A percentile compares a stretch with the other conserved stretches of the same genome.
Conservation (phyloP, 352 stramenopile genomes). For the Globisporangium yorkense region DNA sequence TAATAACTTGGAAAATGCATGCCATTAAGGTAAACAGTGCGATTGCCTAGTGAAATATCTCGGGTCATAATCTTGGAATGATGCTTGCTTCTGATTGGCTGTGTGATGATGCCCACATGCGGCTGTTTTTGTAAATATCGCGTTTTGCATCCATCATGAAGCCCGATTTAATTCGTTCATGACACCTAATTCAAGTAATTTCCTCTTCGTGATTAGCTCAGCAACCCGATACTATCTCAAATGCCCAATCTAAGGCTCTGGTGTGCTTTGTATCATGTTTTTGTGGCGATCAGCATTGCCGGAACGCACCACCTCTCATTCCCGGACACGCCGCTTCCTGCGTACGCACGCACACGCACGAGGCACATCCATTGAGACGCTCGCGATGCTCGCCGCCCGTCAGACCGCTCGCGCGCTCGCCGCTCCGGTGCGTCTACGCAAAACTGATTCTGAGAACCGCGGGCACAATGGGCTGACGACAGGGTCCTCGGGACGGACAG, state of each 20-base stretch:
- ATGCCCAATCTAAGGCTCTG: no score
- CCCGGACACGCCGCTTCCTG: no score
- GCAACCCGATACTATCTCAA: no score
- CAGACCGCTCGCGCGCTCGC: conserved; percentile 6
- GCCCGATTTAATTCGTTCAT: no score
- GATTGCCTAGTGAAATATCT: not conserved
- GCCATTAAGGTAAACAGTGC: not conserved
- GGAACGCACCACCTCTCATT: not conserved
- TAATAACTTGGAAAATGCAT: not conserved
- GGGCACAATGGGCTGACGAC: no score
- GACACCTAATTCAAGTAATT: no score
- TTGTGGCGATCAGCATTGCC: not conserved
- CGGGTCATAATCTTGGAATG: not conserved
- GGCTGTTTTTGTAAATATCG: not conserved
- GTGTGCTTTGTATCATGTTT: not conserved
- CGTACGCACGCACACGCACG: no score
- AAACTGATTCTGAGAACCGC: no score
- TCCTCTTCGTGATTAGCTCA: no score
- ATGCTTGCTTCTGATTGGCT: not conserved
- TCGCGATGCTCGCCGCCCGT: conserved; percentile 8
- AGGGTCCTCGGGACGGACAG: not conserved
- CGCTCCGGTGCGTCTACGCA: conserved; percentile 1
- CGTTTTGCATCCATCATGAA: no score
- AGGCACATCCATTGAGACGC: no score
- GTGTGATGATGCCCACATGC: not conserved